phyloP scores from a whole-genome alignment of 1,139 yeast genomes.

The Magnusiomyces sp. region DNA sequence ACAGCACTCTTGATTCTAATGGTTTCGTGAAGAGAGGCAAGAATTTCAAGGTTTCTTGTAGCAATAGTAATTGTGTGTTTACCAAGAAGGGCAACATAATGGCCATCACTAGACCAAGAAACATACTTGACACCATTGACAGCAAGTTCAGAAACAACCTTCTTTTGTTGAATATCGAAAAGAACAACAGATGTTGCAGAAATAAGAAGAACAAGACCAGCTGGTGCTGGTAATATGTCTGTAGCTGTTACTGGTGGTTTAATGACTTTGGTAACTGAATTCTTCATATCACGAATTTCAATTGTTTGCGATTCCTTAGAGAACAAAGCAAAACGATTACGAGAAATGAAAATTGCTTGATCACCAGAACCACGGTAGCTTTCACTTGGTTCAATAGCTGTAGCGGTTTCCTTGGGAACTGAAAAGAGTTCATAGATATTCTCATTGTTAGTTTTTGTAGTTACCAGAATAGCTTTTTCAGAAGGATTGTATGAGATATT shows the following conservation, averaged over 20 bases:
- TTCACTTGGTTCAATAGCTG: conserved; percentile 84
- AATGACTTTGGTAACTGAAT: conserved; percentile 72
- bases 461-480: conserved; percentile 77
- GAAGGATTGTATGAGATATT: conserved; percentile 86
- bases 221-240: conserved; percentile 66
- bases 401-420: conserved; percentile 81
- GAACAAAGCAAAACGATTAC: conserved; percentile 87
- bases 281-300: conserved; percentile 76
- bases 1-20: conserved; percentile 95
- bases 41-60: conserved; percentile 63
- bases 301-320: conserved; percentile 47
- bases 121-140: conserved; percentile 75
- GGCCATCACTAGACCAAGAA: conserved; percentile 83
- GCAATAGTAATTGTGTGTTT: conserved; percentile 92
- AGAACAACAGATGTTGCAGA: conserved; percentile 65
- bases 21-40: conserved; percentile 90
- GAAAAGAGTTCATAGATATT: conserved; percentile 65
- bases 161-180: conserved; percentile 90
- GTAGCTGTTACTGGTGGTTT: conserved; percentile 63
- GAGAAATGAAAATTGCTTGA: conserved; percentile 82
- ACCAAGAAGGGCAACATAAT: conserved; percentile 77
- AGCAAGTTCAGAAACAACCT: conserved; percentile 58
- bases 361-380: conserved; percentile 74
- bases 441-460: conserved; percentile 60
- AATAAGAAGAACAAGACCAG: conserved; percentile 74